phyloP scores from a whole-genome alignment of 331 rosid genomes.

The Pyrus hybrid region DNA sequence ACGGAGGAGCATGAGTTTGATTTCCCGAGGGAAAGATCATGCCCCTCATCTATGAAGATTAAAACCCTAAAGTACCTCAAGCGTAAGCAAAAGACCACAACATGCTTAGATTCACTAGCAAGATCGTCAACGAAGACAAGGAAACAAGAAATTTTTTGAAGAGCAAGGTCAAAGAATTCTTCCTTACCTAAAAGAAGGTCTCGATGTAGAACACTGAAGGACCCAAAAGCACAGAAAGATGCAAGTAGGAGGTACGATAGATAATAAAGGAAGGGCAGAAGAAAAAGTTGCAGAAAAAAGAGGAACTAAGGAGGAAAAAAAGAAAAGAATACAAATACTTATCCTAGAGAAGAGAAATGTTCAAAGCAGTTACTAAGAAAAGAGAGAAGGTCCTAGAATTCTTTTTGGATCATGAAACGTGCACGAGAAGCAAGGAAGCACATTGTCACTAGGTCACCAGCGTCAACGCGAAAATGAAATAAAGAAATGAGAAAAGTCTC shows the following conservation, averaged over 20 bases:
- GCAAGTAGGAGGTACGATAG: background rate
- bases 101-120: too few relatives aligned
- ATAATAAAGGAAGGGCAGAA: background rate
- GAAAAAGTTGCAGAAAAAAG: too few relatives aligned
- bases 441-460: background rate
- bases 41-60: too few relatives aligned
- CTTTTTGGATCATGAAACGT: background rate
- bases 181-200: background rate
- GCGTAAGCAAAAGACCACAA: too few relatives aligned
- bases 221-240: background rate
- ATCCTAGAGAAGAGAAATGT: too few relatives aligned
- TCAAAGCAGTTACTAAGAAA: too few relatives aligned
- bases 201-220: background rate
- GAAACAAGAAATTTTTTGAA: background rate
- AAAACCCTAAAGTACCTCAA: too few relatives aligned
- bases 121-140: background rate
- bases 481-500: background rate
- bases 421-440: background rate
- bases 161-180: background rate
- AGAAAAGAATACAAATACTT: background rate
- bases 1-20: too few relatives aligned
- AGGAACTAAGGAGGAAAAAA: background rate
- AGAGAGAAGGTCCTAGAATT: background rate
- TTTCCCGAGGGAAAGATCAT: too few relatives aligned
- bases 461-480: accelerated